Evolutionary conservation across 176 grass and related monocot species (phyloP).

Genomic region (Carex littledalei): DNA sequence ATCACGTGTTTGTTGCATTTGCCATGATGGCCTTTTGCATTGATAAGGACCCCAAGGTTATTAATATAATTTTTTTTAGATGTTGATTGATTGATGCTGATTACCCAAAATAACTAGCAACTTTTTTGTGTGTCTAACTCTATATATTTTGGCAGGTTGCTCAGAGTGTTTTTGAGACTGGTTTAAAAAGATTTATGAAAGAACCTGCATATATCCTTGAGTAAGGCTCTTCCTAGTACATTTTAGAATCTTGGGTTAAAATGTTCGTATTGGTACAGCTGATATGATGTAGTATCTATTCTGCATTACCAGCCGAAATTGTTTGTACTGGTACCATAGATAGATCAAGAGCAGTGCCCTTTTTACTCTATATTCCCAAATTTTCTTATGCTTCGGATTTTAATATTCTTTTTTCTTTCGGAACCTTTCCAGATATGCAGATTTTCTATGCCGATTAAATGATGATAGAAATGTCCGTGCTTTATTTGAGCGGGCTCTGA

Average conservation of each 20-base stretch:
- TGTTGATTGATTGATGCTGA: background rate
- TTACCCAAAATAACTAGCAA: background rate
- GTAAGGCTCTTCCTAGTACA: slow-evolving; percentile 40
- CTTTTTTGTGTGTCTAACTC: background rate
- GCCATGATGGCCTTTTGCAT: slow-evolving; percentile 87
- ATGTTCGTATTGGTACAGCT: background rate
- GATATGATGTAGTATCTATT: background rate
- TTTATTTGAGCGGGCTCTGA: slow-evolving; percentile 89
- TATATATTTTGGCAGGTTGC: slow-evolving; percentile 48
- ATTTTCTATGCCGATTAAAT: slow-evolving; percentile 92
- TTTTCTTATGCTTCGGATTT: slow-evolving; percentile 18
- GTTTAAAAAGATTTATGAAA: slow-evolving; percentile 89
- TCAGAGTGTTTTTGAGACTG: slow-evolving; percentile 96
- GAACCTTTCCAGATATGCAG: slow-evolving; percentile 62
- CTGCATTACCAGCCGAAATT: background rate
- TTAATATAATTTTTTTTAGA: slow-evolving; percentile 16
- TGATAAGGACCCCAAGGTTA: slow-evolving; percentile 93
- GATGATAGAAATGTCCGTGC: slow-evolving; percentile 98
- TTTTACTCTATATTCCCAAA: background rate
- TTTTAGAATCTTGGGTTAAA: background rate
- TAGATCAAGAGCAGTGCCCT: background rate
- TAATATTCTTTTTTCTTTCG: slow-evolving; percentile 17
- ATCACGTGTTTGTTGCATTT: slow-evolving; percentile 94
- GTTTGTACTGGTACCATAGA: background rate
- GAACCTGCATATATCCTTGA: slow-evolving; percentile 87